Conservation (phyloP, 2,329 filamentous ascomycete species). For the Microdochium nivale region DNA sequence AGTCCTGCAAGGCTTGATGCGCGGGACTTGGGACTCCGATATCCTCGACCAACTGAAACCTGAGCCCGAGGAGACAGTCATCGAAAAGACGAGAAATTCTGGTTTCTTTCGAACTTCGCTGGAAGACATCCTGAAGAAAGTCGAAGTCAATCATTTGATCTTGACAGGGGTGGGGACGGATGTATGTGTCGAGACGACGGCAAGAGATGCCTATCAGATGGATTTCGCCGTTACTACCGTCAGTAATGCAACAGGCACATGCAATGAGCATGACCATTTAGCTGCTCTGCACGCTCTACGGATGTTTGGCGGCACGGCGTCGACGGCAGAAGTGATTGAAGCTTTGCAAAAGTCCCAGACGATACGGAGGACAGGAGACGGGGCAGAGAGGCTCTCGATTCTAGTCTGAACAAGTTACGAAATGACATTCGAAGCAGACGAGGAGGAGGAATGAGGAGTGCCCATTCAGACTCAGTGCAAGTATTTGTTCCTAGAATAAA, state of each 20-base stretch:
- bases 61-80: slow-evolving; percentile 4
- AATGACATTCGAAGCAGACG: no score
- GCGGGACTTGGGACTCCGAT: slow-evolving; percentile 8
- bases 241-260: slow-evolving; percentile 1
- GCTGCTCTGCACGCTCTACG: background rate
- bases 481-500: no score
- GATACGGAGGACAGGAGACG: background rate
- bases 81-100: slow-evolving; percentile 8
- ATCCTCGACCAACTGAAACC: slow-evolving; percentile 9
- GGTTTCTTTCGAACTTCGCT: slow-evolving; percentile 7
- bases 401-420: background rate
- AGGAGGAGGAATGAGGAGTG: no score
- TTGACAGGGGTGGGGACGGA: slow-evolving; percentile 8
- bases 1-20: slow-evolving; percentile 6
- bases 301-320: slow-evolving; percentile 1
- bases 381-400: background rate
- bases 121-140: slow-evolving; percentile 3
- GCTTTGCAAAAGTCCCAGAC: background rate
- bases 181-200: slow-evolving; percentile 8
- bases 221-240: slow-evolving; percentile 1
- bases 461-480: no score
- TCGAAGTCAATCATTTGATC: slow-evolving; percentile 7
- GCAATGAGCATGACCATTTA: background rate
- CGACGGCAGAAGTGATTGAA: background rate
- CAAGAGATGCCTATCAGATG: background rate